Base-by-base conservation (phyloP, 176 grass and related monocot genomes). In the Pontederia paniculata region DNA sequence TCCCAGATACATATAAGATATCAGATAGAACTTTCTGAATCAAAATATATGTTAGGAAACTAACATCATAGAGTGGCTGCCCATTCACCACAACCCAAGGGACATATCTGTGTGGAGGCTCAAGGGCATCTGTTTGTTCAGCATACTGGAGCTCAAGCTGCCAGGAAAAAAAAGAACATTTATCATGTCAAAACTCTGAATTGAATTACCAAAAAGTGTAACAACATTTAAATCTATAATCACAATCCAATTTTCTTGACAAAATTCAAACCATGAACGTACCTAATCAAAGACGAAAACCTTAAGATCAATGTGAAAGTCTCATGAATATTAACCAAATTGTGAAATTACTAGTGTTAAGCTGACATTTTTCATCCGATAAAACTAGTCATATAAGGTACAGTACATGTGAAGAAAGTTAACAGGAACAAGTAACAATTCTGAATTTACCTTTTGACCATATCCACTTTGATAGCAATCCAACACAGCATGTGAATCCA, bases 21-120 rank as follows among this genome's bases (percentile, higher is more conserved):
- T 60, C 9, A 12, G 7, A 9, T n/a, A 17, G 9, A 23, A 46
- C 8, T 19, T 19, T 15, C 12, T 21, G 19, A 8, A 45, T 4
- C 11, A 6, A 21, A 20, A n/a, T 25, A 16, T 45, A 8, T 22
- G 47, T 23, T 25, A 48, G 8, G n/a, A 18, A 48, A 54, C 80
- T 84, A 52, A 82, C 93, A 0, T 82, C 83, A 42, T 88, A 68
- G 9, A 91, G 80, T 8, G 93, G 93, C 49, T 88, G 15, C 3
- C 83, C 77, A 65, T 88, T 57, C 75, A 98, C 86, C 45, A 98
- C 86, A 54, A 98, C 93, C 93, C 93, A 91, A 2, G 86, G 86
- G 16, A 98, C 86, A 48, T 84, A 98, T 73, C 9, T 77, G 70
- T 91, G 86, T 1, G 86, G 80, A 9, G 86, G 86, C 57, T 82